Percentiles rank a stretch among this genome's conserved stretches.
These are phyloP conservation scores for Triticum urartu DNA, from an alignment of 176 grass and related monocot species.

Conservation along the genomic window DNA sequence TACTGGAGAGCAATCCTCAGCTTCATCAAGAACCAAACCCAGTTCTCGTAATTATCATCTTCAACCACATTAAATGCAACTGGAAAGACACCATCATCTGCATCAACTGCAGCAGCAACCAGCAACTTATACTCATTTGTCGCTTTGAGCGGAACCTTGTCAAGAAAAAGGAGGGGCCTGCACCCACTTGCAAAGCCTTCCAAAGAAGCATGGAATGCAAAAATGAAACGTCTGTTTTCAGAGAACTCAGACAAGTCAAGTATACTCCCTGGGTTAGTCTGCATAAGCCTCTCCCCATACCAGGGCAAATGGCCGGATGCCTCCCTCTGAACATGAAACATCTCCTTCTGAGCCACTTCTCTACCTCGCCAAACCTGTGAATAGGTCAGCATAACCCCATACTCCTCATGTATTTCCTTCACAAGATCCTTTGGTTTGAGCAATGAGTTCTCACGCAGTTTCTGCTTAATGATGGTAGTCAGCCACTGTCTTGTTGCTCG, in stretches of 20 bases:
- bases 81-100: slow-evolving; percentile 86
- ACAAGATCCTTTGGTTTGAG: slow-evolving; percentile 89
- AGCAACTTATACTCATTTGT: slow-evolving; percentile 86
- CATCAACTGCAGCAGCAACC: slow-evolving; percentile 80
- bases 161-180: slow-evolving; percentile 89
- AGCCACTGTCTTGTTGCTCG: slow-evolving; percentile 94
- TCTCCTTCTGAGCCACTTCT: slow-evolving; percentile 86
- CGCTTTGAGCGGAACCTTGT: slow-evolving; percentile 87
- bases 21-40: slow-evolving; percentile 92
- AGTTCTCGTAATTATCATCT: slow-evolving; percentile 87
- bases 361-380: slow-evolving; percentile 96
- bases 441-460: slow-evolving; percentile 69
- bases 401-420: slow-evolving; percentile 81
- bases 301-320: slow-evolving; percentile 85
- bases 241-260: slow-evolving; percentile 68
- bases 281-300: slow-evolving; percentile 79
- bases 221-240: slow-evolving; percentile 84
- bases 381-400: slow-evolving; percentile 76
- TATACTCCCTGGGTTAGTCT: slow-evolving; percentile 89
- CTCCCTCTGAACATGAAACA: slow-evolving; percentile 77
- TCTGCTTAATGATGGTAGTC: slow-evolving; percentile 87
- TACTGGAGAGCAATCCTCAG: slow-evolving; percentile 70
- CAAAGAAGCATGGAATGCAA: slow-evolving; percentile 94
- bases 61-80: slow-evolving; percentile 92
- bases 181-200: slow-evolving; percentile 86